Base-by-base conservation (phyloP, 2,329 filamentous ascomycete species). In the Alternaria triticina region DNA sequence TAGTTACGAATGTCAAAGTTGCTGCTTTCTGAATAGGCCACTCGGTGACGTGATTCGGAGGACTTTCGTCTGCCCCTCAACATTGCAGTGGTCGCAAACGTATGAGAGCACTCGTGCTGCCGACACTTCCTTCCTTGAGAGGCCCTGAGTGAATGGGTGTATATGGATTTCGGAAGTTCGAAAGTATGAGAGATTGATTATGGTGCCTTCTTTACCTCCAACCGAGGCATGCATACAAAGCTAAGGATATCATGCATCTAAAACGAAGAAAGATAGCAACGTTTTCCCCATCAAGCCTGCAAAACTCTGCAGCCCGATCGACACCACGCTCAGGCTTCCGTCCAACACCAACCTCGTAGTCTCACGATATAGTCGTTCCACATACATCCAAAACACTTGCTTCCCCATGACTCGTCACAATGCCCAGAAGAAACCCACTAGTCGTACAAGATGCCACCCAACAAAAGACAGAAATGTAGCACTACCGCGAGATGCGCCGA, bases 401-500 rank as follows among this genome's bases (percentile, higher is more conserved):
- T n/a, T 44, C n/a, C 44, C 23, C 22, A 12, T 25, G 33, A 17
- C 30, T 22, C 45, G 45, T 62, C 27, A 46, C 13, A 15, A 45
- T 36, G 13, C 28, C 56, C n/a, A 51, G 55, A 55, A 59, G 62
- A 58, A 60, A 61, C 46, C 63, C 51, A 59, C 40, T 57, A 50
- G 66, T 73, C 62, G 68, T 69, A 71, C 68, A 72, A 27, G 54
- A 52, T 33, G 57, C 64, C 62, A 56, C 63, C 63, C 62, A 57
- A 30, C 23, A 54, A 23, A 25, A 61, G 43, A 49, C 54, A 25
- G 49, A 64, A 65, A 61, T 22, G 11, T 55, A 54, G 49, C 45
- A 58, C 62, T 61, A 67, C 36, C 59, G 68, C 58, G 72, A 74
- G 52, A 59, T 64, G 40, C 70, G 67, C 22, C 72, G 65, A 47